Evolutionary conservation across 2,329 filamentous ascomycete species (phyloP).

Genomic region (Plectosphaerella plurivora): DNA sequence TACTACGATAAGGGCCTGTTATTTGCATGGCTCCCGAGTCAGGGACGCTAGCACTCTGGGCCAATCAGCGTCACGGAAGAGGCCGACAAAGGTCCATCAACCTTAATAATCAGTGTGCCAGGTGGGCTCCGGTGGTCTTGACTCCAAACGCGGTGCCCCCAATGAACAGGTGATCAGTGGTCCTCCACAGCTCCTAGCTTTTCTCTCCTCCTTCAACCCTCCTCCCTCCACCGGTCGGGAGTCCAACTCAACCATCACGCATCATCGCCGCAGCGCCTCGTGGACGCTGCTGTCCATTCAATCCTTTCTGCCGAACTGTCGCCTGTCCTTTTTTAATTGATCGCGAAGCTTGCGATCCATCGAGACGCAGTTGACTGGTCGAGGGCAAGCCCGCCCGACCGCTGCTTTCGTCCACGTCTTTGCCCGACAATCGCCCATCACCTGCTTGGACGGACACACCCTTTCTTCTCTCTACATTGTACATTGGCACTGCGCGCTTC

Average conservation of each 20-base stretch:
- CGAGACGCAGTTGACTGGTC: background rate
- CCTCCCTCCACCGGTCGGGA: background rate
- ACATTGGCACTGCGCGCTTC: slow-evolving; percentile 2
- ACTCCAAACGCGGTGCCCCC: background rate
- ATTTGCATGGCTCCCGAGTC: background rate
- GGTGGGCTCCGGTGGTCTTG: background rate
- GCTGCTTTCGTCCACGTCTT: background rate
- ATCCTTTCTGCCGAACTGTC: background rate
- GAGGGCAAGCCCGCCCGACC: no score
- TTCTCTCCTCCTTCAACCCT: background rate
- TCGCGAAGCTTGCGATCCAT: background rate
- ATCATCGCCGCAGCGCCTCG: background rate
- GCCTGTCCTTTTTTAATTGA: background rate
- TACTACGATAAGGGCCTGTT: background rate
- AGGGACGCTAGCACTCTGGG: background rate
- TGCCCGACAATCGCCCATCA: no score
- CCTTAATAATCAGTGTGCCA: background rate
- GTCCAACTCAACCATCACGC: background rate
- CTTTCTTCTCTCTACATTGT: background rate
- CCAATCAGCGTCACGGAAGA: background rate
- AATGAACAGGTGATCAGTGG: background rate
- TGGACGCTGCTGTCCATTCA: background rate
- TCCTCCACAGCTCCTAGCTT: background rate
- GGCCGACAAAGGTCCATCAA: background rate
- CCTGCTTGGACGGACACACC: background rate